A percentile compares a stretch with the other conserved stretches of the same genome.
Conservation (phyloP, 176 grass and related monocot species). For the bread wheat (Triticum aestivum) region IWGSC_CS_RefSeq_v2.1 NC_057794.1:561122489-561122988, state of each 20-base stretch:
- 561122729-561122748: background rate
- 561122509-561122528: conserved; percentile 87
- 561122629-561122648: too few species aligned
- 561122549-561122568: conserved; percentile 53
- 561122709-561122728: background rate
- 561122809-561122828: too few species aligned
- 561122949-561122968: conserved; percentile 69
- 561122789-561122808: background rate
- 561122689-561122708: background rate
- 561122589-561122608: background rate
- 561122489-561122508: conserved; percentile 39
- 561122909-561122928: conserved; percentile 85
- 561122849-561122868: background rate
- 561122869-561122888: background rate
- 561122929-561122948: conserved; percentile 69
- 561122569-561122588: background rate
- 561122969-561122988: conserved; percentile 65
- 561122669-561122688: background rate
- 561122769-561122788: background rate
- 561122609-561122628: background rate
- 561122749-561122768: background rate
- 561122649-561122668: background rate
- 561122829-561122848: too few species aligned
- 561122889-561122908: conserved; percentile 49
- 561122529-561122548: conserved; percentile 76